Evolutionary conservation across 257 asterid species (phyloP).

Genomic region (Solanum paucissectum): DNA sequence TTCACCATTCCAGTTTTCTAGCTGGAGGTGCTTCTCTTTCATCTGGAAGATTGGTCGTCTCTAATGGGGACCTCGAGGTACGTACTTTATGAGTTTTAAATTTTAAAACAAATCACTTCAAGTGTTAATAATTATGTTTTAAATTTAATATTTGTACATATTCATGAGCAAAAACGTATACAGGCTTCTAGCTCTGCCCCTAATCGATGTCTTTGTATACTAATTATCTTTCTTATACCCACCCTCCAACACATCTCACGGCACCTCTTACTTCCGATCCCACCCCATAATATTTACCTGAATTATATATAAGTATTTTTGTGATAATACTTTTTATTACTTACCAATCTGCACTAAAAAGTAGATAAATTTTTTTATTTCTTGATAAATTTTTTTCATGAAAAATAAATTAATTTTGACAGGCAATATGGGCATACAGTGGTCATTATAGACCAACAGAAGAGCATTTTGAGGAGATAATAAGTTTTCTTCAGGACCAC

Average conservation of each 20-base stretch:
- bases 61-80: constrained; percentile 12
- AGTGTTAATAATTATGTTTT: neutral
- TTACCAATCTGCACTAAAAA: neutral
- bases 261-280: too few relatives aligned
- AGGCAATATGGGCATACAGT: constrained; percentile 9
- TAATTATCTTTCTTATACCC: neutral
- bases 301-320: neutral
- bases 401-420: neutral
- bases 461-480: constrained; percentile 3
- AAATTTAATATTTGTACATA: neutral
- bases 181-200: neutral
- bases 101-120: neutral
- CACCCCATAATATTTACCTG: neutral
- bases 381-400: neutral
- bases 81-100: neutral
- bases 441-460: constrained; percentile 12
- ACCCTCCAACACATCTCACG: neutral
- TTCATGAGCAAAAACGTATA: neutral
- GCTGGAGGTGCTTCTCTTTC: constrained; percentile 27
- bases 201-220: neutral
- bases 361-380: neutral
- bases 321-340: too few relatives aligned
- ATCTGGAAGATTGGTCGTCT: constrained; percentile 21
- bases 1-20: constrained; percentile 27
- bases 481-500: constrained; percentile 6